Evolutionary conservation across 495 filamentous ascomycete genomes (phyloP), one percentile per base, ranked within the genome.

Genomic region (Penicillium riverlandense): DNA sequence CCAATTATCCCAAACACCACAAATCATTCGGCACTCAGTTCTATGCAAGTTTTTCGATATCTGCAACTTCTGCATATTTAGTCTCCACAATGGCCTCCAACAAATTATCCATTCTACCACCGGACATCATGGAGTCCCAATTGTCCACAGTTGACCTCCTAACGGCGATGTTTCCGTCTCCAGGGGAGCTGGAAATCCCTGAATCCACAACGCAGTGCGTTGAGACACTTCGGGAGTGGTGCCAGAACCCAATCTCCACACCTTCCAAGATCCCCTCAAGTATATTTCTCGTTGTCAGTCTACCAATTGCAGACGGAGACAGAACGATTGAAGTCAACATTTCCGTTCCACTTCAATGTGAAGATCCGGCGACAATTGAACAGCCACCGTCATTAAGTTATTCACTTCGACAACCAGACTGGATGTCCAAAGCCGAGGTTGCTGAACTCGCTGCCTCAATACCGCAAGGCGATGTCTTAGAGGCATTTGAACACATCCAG

Each of bases 361-460:
- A 48, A 4, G 43, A 55, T 29, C 44, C 46, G 6, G 52, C 50
- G 1, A 45, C 40, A 10, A 40, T 50, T 15, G 55, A 63, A n/a
- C 50, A 58, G 9, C 50, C 57, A 9, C 66, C 64, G 4, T 27
- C 57, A 36, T 27, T 54, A 27, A 47, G 35, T 12, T 70, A 63
- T 40, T 52, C 59, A 8, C 49, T 70, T 10, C 66, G 66, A 11
- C 66, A 70, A 36, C 66, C 66, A 10, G 58, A 62, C 6, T 70
- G 66, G 66, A 61, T 70, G 55, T 66, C 66, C 8, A 67, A 63
- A 48, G 66, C 66, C 6, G 65, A 70, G 32, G 45, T 68, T 0
- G 54, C 55, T 2, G 34, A 13, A 22, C 22, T 70, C 7, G 40
- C 63, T 0, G 40, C 58, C 6, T 46, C 43, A 11, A 63, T 70